Evolutionary conservation across 495 filamentous ascomycete species (phyloP).

Genomic region (Sphaerosporella brunnea): DNA sequence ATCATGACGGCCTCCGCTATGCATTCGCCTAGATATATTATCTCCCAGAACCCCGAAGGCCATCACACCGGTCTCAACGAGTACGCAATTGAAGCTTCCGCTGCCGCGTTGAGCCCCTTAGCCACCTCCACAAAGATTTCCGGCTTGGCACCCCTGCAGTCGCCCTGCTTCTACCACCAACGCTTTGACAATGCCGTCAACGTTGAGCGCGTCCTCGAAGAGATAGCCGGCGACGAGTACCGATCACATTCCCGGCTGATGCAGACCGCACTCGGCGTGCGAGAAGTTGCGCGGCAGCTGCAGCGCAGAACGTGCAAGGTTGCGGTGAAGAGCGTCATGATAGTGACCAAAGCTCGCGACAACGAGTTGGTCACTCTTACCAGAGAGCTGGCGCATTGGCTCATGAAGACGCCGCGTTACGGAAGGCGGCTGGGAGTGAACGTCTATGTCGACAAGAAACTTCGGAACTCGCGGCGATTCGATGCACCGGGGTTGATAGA

Average conservation of each 20-base stretch:
- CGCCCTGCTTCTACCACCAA: slow-evolving; percentile 93
- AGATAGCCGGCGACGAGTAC: slow-evolving; percentile 75
- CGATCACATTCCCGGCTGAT: slow-evolving; percentile 82
- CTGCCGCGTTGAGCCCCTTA: slow-evolving; percentile 25
- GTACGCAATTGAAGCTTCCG: background rate
- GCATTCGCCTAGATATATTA: slow-evolving; percentile 16
- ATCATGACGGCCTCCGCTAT: slow-evolving; percentile 7
- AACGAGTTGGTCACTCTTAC: slow-evolving; percentile 62
- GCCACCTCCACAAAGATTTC: slow-evolving; percentile 45
- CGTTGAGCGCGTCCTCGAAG: slow-evolving; percentile 84
- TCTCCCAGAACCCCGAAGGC: slow-evolving; percentile 32
- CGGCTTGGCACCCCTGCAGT: slow-evolving; percentile 43
- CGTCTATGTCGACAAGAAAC: slow-evolving; percentile 73
- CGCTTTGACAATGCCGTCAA: slow-evolving; percentile 92
- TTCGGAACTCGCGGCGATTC: slow-evolving; percentile 73
- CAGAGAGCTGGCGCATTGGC: slow-evolving; percentile 60
- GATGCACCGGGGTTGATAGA: slow-evolving; percentile 66
- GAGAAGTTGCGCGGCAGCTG: slow-evolving; percentile 86
- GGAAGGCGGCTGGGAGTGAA: slow-evolving; percentile 7
- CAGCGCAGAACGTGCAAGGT: slow-evolving; percentile 50
- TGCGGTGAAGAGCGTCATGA: slow-evolving; percentile 62
- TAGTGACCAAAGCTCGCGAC: slow-evolving; percentile 81
- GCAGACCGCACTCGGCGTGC: slow-evolving; percentile 83
- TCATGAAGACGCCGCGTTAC: slow-evolving; percentile 54
- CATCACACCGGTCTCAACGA: slow-evolving; percentile 25